Evolutionary conservation across 75 land plant species (phyloP), one percentile per base, ranked within the genome.

Genomic region (Picea sitchensis): DNA sequence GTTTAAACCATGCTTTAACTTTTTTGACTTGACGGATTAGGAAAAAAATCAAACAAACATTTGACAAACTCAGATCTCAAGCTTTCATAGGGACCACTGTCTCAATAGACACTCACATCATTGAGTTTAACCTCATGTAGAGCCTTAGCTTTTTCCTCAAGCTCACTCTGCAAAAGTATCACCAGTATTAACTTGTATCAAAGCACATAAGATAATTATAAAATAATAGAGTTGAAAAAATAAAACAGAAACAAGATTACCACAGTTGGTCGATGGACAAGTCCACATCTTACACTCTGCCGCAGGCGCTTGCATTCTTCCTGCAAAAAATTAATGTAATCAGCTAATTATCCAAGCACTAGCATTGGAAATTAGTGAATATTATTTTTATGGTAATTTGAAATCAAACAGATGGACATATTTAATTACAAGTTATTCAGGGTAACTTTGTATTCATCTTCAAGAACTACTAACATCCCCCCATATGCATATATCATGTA

Each of bases 291-390:
- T 65, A 97, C 90, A 79, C 98, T 93, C 76, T 97, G 99, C 14
- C 99, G 89, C 51, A 97, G 80, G 7, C 99, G 84, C 84, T 86
- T 91, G 90, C 98, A 97, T 78, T 97, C 99, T 73, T 97, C 99
- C 99, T 97, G 90, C 69, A 61, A 71, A 58, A 34, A 79, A 41
- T n/a, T 23, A 56, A 30, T n/a, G 56, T 47, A 32, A 23, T 73
- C 81, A 73, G 7, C 75, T 41, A 5, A 2, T 71, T 18, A 18
- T 47, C 3, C 3, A 7, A 18, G 3, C 54, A 71, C 44, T 41
- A 0, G 17, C 8, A 51, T 51, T 51, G 2, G 12, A 51, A 67
- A 34, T 36, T 5, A 36, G 2, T 15, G 2, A 36, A 41, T 8
- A 44, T 41, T 20, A 41, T 20, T 6, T 71, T n/a, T 44, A 61